phyloP scores from a whole-genome alignment of 257 asterid genomes.

The Anisodus tanguticus region DNA sequence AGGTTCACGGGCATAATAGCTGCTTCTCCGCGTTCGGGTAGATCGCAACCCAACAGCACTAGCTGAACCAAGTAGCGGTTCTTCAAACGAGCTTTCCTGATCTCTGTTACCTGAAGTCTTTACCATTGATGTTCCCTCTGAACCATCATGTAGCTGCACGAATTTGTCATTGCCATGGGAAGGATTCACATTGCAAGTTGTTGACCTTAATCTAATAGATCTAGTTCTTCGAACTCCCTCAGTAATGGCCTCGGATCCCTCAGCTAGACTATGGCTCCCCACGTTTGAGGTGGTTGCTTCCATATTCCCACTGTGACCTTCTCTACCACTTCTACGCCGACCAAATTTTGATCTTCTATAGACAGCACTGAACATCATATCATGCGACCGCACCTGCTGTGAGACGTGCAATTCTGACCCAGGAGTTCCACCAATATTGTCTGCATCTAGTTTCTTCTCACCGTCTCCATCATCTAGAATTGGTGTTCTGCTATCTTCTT shows the following conservation, averaged over 20 bases:
- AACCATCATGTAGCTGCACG: constrained; percentile 50
- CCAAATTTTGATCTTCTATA: constrained; percentile 75
- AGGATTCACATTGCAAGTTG: constrained; percentile 50
- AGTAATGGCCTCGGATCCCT: constrained; percentile 48
- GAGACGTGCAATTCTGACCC: constrained; percentile 51
- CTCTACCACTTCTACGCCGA: constrained; percentile 61
- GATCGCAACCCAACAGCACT: constrained; percentile 67
- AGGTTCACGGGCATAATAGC: constrained; percentile 48
- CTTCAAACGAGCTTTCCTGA: constrained; percentile 61
- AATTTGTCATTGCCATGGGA: constrained; percentile 45
- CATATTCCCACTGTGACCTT: constrained; percentile 48
- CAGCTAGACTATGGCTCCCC: constrained; percentile 48
- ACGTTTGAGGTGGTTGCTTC: constrained; percentile 69
- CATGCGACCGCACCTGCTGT: constrained; percentile 56
- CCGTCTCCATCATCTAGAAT: constrained; percentile 45
- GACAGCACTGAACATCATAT: constrained; percentile 76
- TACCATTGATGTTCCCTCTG: constrained; percentile 56
- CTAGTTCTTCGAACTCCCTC: constrained; percentile 78
- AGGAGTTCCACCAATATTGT: constrained; percentile 51
- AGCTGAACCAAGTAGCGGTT: constrained; percentile 52
- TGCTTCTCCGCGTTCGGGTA: constrained; percentile 65
- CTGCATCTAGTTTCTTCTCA: constrained; percentile 42
- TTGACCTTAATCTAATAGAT: constrained; percentile 65
- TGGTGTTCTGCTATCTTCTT: constrained; percentile 39
- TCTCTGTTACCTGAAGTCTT: constrained; percentile 54